These are phyloP conservation scores for Thielaviopsis musarum DNA, from an alignment of 2,329 filamentous ascomycete species.

Conservation along the genomic window DNA sequence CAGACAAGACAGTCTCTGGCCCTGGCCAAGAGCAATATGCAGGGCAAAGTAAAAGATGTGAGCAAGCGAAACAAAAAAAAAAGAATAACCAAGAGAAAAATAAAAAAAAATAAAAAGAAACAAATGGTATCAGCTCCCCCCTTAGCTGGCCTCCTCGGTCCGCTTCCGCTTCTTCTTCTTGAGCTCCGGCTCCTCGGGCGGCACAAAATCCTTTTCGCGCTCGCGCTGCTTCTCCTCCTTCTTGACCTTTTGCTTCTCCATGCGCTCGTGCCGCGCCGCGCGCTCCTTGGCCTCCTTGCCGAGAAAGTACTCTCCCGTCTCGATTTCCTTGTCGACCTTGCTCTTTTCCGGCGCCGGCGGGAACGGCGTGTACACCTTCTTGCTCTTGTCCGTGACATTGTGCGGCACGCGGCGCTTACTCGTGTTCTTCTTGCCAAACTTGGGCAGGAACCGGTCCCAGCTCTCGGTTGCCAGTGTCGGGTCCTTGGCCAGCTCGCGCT, in stretches of 20 bases:
- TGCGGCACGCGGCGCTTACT: slow-evolving; percentile 67
- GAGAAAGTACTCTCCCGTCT: slow-evolving; percentile 93
- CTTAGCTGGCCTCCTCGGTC: slow-evolving; percentile 14
- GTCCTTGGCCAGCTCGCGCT: slow-evolving; percentile 78
- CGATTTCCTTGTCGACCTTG: slow-evolving; percentile 96
- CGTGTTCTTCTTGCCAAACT: slow-evolving; percentile 89
- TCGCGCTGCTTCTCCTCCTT: slow-evolving; percentile 79
- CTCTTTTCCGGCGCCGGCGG: slow-evolving; percentile 94
- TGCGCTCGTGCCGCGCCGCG: slow-evolving; percentile 58
- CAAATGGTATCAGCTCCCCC: slow-evolving; percentile 14
- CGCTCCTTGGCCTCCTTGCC: slow-evolving; percentile 85
- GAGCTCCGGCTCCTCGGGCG: slow-evolving; percentile 58
- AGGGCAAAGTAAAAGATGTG: neutral
- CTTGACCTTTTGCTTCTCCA: slow-evolving; percentile 73
- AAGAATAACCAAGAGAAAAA: neutral
- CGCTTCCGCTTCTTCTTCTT: slow-evolving; percentile 46
- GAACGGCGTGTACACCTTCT: slow-evolving; percentile 94
- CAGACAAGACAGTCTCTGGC: neutral
- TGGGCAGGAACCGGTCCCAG: slow-evolving; percentile 91
- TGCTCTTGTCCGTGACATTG: slow-evolving; percentile 81
- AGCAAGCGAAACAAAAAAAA: neutral
- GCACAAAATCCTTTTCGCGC: slow-evolving; percentile 69
- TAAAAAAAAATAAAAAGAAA: slow-evolving; percentile 4
- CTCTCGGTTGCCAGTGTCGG: slow-evolving; percentile 72
- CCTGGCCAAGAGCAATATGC: neutral